Evolutionary conservation across 805 yeast genomes (phyloP), one percentile per base, ranked within the genome.

Genomic region (Helenozyma rhizophorensis): DNA sequence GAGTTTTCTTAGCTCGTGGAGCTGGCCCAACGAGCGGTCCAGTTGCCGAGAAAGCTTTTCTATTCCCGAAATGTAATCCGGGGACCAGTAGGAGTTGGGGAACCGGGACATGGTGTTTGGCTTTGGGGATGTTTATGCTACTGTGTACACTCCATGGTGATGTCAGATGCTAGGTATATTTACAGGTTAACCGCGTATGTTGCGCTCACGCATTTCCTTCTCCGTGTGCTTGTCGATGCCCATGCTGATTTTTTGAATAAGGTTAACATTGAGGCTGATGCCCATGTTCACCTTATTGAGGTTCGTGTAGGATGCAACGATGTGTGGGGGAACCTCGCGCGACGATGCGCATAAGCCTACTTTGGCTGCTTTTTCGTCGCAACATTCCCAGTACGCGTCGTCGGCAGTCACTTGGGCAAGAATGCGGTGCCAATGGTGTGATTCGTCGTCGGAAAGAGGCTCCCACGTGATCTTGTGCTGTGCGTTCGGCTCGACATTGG

Each of bases 41-140:
- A 60, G 52, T 42, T 64, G 70, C 7, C 37, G 33, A 11, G 51
- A 42, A 14, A 67, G 42, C 25, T 39, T 45, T 22, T 56, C 60
- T 13, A 66, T 56, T 4, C 70, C 68, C 4, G 65, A 42, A 21
- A 46, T 48, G 32, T 60, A 63, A 48, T 67, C 72, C 2, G 70
- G 42, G 3, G 70, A 58, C 70, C 72, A 67, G 49, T 60, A 67
- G 24, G 48, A 19, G 40, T 66, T 65, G 32, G 67, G 54, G 40
- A 60, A 64, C 27, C 13, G 25, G 23, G 43, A 16, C 39, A 35
- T 33, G 13, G 12, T 14, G 19, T 23, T 21, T 11, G 9, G 21
- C n/a, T 18, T 23, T 25, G 24, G 13, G 13, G 24, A 1, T 24
- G 14, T 14, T n/a, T 10, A 16, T 30, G 6, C 18, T 24, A 24